Percentiles rank a stretch among this genome's conserved stretches.
These are phyloP conservation scores for Apiotrichum brassicae DNA, from an alignment of 1,284 basidiomycete genomes.

Conservation along the genomic window DNA sequence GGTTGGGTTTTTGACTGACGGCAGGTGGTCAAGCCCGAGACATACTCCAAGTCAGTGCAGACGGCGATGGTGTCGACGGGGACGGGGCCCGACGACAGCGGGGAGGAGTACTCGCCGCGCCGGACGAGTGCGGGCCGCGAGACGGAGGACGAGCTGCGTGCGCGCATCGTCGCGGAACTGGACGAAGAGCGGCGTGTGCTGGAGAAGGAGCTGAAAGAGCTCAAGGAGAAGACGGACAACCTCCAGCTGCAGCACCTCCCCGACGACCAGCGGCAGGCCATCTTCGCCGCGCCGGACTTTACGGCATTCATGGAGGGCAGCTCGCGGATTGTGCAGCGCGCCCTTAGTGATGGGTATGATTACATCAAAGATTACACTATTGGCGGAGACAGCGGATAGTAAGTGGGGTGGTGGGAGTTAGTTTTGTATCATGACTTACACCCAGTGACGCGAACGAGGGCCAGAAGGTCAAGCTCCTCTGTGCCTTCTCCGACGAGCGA, in stretches of 20 bases:
- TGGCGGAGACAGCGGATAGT: constrained; percentile 68
- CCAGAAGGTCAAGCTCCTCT: constrained; percentile 75
- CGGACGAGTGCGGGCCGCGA: constrained; percentile 42
- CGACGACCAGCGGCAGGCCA: constrained; percentile 71
- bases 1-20: neutral
- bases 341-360: constrained; percentile 93
- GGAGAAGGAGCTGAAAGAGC: constrained; percentile 74
- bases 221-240: constrained; percentile 68
- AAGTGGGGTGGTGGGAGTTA: constrained; percentile 34
- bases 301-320: constrained; percentile 88
- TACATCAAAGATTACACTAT: constrained; percentile 93
- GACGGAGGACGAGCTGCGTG: constrained; percentile 66
- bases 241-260: constrained; percentile 58
- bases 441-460: constrained; percentile 80
- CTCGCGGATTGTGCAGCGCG: constrained; percentile 91
- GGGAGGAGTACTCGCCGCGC: constrained; percentile 46
- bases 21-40: constrained; percentile 32
- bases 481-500: constrained; percentile 80
- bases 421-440: neutral
- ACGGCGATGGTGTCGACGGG: constrained; percentile 52
- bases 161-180: constrained; percentile 55
- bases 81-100: constrained; percentile 42
- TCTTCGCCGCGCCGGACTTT: constrained; percentile 81
- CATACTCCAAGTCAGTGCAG: constrained; percentile 91
- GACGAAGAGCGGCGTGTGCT: constrained; percentile 57